Conservation (phyloP, 1,139 yeast species). For the Diutina mesorugosa region DNA sequence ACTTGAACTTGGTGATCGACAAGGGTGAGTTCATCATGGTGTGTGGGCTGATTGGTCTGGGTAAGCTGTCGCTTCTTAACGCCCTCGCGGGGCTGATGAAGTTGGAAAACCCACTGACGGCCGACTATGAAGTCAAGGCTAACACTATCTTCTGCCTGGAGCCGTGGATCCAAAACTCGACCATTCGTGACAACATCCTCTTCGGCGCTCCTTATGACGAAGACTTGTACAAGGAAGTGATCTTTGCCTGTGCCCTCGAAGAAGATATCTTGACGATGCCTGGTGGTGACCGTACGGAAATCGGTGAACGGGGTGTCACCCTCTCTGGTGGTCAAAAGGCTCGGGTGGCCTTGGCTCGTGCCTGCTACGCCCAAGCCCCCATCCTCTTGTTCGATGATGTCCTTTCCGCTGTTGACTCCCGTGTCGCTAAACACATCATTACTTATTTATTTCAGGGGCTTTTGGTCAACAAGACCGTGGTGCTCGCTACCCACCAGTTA, state of each 20-base stretch:
- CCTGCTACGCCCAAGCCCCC: conserved; percentile 22
- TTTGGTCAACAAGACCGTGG: conserved; percentile 6
- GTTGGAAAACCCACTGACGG: conserved; percentile 36
- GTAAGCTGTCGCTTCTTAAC: conserved; percentile 50
- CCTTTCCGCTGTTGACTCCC: conserved; percentile 28
- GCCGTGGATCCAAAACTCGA: conserved; percentile 36
- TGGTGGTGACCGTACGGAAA: conserved; percentile 53
- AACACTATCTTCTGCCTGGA: conserved; percentile 13
- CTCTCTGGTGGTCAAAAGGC: conserved; percentile 33
- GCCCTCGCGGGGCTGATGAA: conserved; percentile 35
- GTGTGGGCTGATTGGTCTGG: conserved; percentile 37
- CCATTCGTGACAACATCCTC: conserved; percentile 26
- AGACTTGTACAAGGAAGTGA: conserved; percentile 14
- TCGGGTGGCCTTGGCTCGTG: conserved; percentile 28
- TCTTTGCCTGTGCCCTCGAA: conserved; percentile 27
- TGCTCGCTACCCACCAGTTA: conserved; percentile 4
- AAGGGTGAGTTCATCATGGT: conserved; percentile 1
- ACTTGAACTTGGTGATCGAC: conserved; percentile 23
- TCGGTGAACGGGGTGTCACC: conserved; percentile 28
- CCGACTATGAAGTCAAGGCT: conserved; percentile 34
- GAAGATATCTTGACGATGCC: conserved; percentile 54
- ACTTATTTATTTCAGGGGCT: conserved; percentile 15
- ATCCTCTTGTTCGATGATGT: conserved; percentile 18
- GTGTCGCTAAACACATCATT: conserved; percentile 27
- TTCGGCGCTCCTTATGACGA: conserved; percentile 24